Evolutionary conservation across 306 rosid species (phyloP), one percentile per base, ranked within the genome.

Genomic region (Fragaria nilgerrensis): DNA sequence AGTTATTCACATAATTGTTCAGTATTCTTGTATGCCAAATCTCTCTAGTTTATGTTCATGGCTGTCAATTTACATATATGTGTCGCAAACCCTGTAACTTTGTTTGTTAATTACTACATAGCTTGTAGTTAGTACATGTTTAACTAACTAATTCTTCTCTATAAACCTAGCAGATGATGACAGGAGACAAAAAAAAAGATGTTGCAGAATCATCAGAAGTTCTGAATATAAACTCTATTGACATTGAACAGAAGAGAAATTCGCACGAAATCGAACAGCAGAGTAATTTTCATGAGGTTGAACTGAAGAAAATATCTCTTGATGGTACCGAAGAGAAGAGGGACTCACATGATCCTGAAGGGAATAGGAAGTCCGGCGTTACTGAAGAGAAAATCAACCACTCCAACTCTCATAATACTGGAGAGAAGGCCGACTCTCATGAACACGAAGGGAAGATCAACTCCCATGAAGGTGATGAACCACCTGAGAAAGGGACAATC

Each of bases 121-220:
- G 5, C 49, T 52, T 5, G 63, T 49, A 52, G 48, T 20, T 36
- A 34, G 48, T 7, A 65, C 22, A 34, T 23, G 9, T 9, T 2
- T 32, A 11, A 22, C 16, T n/a, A 22, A 9, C 13, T 64, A 64
- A 61, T 61, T 29, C 0, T 7, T 36, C 9, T 4, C 45, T 39
- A 45, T 29, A 45, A 32, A 44, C 11, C 45, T 4, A 20, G 48
- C 76, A 80, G 83, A 65, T 48, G 83, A 65, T 36, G 15, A 69
- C 37, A 25, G 72, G 64, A 70, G 72, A 61, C 47, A 23, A 48
- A 5, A 48, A 17, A 49, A 34, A 70, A 45, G 25, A 61, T 9
- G 20, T 22, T 32, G 43, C 49, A 53, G 68, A 17, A 47, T 9
- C 43, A 20, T 49, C 74, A 2, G 37, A 44, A 23, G 13, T 8